Base-by-base conservation (phyloP, 2,329 filamentous ascomycete species). In the Myotisia sp. region DNA sequence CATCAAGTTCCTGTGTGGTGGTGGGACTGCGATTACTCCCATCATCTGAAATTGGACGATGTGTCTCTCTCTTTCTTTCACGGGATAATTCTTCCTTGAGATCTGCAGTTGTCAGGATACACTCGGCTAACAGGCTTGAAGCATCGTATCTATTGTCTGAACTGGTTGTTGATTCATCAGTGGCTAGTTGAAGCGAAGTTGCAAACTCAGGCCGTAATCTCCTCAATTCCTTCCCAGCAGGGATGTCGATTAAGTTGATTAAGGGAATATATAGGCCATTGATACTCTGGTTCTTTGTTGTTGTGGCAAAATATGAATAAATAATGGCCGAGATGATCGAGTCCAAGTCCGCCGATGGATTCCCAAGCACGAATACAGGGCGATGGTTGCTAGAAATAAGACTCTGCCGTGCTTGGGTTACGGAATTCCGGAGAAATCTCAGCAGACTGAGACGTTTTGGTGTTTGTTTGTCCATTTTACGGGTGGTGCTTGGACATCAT, bases 321-420 rank as follows among this genome's bases (percentile, higher is more conserved):
- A 74, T 49, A 22, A 77, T 58, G 5, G 71, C 69, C 37, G 66
- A 68, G 37, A 71, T 66, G 47, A 76, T 69, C 18, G 72, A 76
- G 55, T 77, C 73, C 36, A 77, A 64, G 48, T 77, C 73, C 47
- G 55, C 55, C n/a, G 60, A 60, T 9, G 56, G 53, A 34, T 65
- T 63, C 14, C 58, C 60, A 23, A 62, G 45, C 13, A 64, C 59
- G 37, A 60, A 58, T 16, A 59, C 49, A 13, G 9, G 49, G 26
- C 21, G 54, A 45, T 1, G 20, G 37, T 44, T 28, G 4, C 5
- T 46, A 37, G 5, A 38, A 19, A 10, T 45, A 44, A 7, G 45
- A 35, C 49, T 54, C 28, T 44, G 44, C 12, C 45, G 47, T 31
- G 56, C 50, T 4, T 44, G 33, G 23, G 49, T 47, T 13, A 48